These are phyloP conservation scores for Pezicula carpinea DNA, from an alignment of 2,329 filamentous ascomycete genomes.

Conservation along the genomic window DNA sequence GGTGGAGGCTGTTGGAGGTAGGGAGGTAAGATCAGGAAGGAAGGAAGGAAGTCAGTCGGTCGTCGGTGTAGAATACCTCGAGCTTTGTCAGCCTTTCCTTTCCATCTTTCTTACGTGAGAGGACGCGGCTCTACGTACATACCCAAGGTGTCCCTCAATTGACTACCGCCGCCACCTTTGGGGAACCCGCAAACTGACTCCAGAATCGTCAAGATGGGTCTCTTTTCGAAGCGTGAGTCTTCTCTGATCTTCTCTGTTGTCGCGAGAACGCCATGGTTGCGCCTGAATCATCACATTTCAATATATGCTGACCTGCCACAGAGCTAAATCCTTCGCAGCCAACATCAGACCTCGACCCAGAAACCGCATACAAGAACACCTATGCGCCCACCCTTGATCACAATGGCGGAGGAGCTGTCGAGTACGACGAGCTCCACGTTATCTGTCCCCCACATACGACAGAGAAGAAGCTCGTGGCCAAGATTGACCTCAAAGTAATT, in stretches of 20 bases:
- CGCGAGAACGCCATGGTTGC: too few relatives aligned
- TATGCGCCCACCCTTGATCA: conserved; percentile 19
- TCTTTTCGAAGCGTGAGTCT: conserved; percentile 1
- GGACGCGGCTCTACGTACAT: too few relatives aligned
- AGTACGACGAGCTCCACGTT: conserved; percentile 23
- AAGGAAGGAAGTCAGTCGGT: too few relatives aligned
- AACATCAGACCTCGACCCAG: conserved; percentile 16
- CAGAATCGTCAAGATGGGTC: neutral
- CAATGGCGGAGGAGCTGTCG: conserved; percentile 2
- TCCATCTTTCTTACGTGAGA: too few relatives aligned
- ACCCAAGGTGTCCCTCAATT: too few relatives aligned
- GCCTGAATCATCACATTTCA: neutral
- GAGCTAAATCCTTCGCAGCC: conserved; percentile 12
- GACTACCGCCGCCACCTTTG: too few relatives aligned
- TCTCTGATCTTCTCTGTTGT: neutral
- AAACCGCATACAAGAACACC: conserved; percentile 17
- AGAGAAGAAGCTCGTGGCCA: conserved; percentile 61
- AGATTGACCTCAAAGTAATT: conserved; percentile 67
- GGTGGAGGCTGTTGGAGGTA: too few relatives aligned
- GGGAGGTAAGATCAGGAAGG: too few relatives aligned
- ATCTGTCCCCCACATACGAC: conserved; percentile 29
- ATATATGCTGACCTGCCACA: conserved; percentile 2
- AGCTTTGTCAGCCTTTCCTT: too few relatives aligned
- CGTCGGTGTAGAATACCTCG: too few relatives aligned
- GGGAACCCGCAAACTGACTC: too few relatives aligned